Conservation (phyloP, 2,329 filamentous ascomycete species). For the Aureobasidium sp. region DNA sequence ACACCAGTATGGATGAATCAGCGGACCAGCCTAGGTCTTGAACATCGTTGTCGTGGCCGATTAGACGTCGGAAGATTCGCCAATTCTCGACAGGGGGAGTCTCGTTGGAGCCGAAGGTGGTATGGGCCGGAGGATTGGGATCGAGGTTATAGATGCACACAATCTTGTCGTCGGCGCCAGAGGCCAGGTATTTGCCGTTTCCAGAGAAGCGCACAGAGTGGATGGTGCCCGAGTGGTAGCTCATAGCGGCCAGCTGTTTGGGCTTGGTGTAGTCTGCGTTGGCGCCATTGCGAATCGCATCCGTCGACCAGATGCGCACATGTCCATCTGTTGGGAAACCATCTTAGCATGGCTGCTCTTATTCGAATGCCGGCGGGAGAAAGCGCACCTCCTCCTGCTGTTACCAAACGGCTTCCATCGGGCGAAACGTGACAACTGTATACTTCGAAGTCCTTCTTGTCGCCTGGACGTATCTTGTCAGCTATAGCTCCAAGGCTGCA, state of each 20-base stretch:
- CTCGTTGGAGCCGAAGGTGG: constrained; percentile 81
- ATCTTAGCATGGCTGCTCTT: constrained; percentile 8
- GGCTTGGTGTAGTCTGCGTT: constrained; percentile 66
- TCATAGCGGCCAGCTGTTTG: constrained; percentile 94
- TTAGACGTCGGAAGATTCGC: constrained; percentile 87
- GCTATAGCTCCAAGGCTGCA: neutral
- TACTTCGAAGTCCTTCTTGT: constrained; percentile 97
- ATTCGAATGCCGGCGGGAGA: neutral
- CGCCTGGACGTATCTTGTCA: constrained; percentile 46
- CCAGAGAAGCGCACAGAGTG: constrained; percentile 95
- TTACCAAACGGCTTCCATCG: constrained; percentile 84
- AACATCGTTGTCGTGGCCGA: constrained; percentile 97
- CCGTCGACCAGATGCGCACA: constrained; percentile 95
- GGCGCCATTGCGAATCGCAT: constrained; percentile 76
- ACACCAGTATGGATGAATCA: constrained; percentile 91
- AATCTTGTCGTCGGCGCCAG: constrained; percentile 96
- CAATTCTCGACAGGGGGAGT: constrained; percentile 93
- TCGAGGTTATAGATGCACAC: constrained; percentile 95
- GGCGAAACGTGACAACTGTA: constrained; percentile 97
- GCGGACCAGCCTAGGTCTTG: constrained; percentile 96
- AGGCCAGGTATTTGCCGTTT: constrained; percentile 90
- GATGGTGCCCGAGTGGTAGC: constrained; percentile 95
- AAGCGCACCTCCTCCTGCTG: constrained; percentile 75
- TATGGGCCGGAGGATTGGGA: constrained; percentile 64
- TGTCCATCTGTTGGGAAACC: constrained; percentile 61